Evolutionary conservation across 78 protist species (phyloP).

Genomic region (Mastigamoeba balamuthi): DNA sequence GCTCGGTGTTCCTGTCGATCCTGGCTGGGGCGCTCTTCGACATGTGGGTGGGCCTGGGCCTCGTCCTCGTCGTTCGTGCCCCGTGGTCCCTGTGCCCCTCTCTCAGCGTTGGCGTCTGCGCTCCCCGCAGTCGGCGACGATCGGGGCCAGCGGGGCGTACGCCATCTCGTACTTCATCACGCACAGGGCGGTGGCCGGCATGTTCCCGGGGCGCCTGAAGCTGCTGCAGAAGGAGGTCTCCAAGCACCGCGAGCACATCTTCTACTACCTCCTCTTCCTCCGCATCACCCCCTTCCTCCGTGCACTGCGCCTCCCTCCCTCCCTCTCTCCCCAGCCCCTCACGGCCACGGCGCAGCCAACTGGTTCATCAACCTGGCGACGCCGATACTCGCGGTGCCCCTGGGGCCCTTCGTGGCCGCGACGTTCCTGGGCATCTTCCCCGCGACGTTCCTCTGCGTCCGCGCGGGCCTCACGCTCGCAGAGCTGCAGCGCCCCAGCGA

Average conservation of each 20-base stretch:
- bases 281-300: constrained; percentile 57
- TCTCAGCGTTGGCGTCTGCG: too few relatives aligned
- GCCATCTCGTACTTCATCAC: constrained; percentile 18
- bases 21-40: constrained; percentile 49
- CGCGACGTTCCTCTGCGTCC: constrained; percentile 45
- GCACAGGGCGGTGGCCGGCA: constrained; percentile 7
- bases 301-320: too few relatives aligned
- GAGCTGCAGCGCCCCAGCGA: constrained; percentile 23
- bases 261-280: constrained; percentile 41
- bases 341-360: too few relatives aligned
- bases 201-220: constrained; percentile 26
- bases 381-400: constrained; percentile 37
- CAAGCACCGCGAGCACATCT: constrained; percentile 1
- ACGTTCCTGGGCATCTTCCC: constrained; percentile 57
- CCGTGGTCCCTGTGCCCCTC: not conserved
- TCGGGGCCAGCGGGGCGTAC: constrained; percentile 32
- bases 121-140: constrained; percentile 8
- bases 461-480: constrained; percentile 40
- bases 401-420: constrained; percentile 22
- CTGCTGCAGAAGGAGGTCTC: constrained; percentile 7
- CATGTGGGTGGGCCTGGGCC: constrained; percentile 40
- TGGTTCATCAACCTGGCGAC: constrained; percentile 62
- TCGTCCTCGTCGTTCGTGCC: constrained; percentile 10
- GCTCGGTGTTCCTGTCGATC: constrained; percentile 40
- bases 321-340: too few relatives aligned